Evolutionary conservation across 352 stramenopile species (phyloP).

Genomic region (Thalassiosira gravida): DNA sequence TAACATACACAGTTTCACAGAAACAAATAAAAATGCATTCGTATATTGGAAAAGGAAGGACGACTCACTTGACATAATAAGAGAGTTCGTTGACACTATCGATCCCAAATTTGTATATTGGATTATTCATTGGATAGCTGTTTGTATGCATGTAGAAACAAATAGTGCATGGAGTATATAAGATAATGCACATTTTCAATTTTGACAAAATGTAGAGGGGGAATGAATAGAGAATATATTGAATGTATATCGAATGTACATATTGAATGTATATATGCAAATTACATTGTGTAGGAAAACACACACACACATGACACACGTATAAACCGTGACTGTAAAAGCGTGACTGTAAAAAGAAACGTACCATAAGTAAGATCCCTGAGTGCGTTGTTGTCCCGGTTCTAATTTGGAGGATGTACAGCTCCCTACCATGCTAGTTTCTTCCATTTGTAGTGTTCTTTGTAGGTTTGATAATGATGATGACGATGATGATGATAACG

Average conservation of each 20-base stretch:
- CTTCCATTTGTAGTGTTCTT: no score
- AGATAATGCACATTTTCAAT: no score
- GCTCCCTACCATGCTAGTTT: neutral
- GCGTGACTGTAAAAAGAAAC: neutral
- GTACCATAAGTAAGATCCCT: slow-evolving; percentile 11
- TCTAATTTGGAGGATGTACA: slow-evolving; percentile 5
- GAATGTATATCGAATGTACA: neutral
- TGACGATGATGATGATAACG: no score
- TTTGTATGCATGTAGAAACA: neutral
- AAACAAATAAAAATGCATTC: no score
- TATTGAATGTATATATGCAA: neutral
- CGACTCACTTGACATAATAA: slow-evolving; percentile 35
- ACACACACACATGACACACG: no score
- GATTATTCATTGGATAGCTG: slow-evolving; percentile 1
- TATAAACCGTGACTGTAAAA: no score
- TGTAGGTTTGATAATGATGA: no score
- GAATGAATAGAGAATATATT: neutral
- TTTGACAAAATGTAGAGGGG: no score
- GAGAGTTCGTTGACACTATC: slow-evolving; percentile 18
- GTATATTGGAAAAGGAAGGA: no score
- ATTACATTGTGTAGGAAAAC: neutral
- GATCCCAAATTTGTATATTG: slow-evolving; percentile 39
- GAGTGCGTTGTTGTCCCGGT: slow-evolving; percentile 1
- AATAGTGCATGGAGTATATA: slow-evolving; percentile 7
- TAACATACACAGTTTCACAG: neutral